phyloP scores from a whole-genome alignment of 768 basidiomycete genomes.

The Candolleomyces eurysporus region DNA sequence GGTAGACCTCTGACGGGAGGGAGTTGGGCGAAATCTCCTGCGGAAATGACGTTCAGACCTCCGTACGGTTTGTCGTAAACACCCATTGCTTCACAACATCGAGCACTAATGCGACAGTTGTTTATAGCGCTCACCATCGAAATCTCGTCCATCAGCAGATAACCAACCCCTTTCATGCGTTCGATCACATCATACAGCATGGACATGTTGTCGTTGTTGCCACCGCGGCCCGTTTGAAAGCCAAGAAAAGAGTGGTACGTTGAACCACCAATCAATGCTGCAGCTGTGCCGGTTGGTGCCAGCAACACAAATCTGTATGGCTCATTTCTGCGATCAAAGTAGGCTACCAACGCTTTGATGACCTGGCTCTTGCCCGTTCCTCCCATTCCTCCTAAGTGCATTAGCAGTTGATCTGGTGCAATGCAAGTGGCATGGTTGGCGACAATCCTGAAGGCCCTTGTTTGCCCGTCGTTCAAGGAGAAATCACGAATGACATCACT shows the following conservation, averaged over 20 bases:
- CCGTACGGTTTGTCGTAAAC: conserved; percentile 25
- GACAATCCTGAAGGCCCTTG: conserved; percentile 28
- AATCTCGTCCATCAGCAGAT: conserved; percentile 37
- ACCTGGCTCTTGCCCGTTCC: conserved; percentile 34
- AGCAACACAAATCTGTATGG: conserved; percentile 22
- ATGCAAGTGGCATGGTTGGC: conserved; percentile 20
- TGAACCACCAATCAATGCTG: conserved; percentile 12
- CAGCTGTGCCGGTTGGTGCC: conserved; percentile 25
- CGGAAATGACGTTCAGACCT: conserved; percentile 12
- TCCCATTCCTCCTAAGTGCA: conserved; percentile 34
- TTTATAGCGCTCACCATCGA: conserved; percentile 33
- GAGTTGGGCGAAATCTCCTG: neutral
- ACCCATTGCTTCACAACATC: conserved; percentile 24
- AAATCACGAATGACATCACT: conserved; percentile 9
- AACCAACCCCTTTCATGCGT: conserved; percentile 26
- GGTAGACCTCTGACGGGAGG: neutral
- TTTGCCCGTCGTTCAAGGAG: conserved; percentile 27
- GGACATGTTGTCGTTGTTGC: too few species aligned
- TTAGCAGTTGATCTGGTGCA: conserved; percentile 19
- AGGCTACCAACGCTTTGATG: conserved; percentile 20
- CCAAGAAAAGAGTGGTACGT: conserved; percentile 1
- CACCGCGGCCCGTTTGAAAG: neutral
- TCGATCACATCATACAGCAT: too few species aligned
- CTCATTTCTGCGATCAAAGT: conserved; percentile 22
- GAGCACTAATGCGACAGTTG: conserved; percentile 29